Evolutionary conservation across 2,329 filamentous ascomycete genomes (phyloP), one percentile per base, ranked within the genome.

Genomic region (Drechslerella dactyloides): DNA sequence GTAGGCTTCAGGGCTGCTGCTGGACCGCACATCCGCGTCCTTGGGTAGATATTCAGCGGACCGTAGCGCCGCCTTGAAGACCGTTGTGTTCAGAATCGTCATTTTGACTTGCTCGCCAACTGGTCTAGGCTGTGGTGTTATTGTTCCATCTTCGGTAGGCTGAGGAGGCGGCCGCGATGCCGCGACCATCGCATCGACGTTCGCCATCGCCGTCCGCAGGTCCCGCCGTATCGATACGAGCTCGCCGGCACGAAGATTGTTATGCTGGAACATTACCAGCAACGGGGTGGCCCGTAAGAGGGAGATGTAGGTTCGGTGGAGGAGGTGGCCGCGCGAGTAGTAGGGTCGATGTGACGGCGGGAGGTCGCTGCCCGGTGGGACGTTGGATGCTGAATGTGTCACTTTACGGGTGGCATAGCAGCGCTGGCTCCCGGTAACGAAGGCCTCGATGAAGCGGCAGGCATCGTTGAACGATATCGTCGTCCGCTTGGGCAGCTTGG

Each of bases 261-360:
- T 90, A 82, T 90, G 88, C 78, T 90, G 88, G 83, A 97, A 96
- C 77, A 97, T 84, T 69, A 97, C 85, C 75, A 96, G 88, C 73
- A 97, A 81, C 44, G 93, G 92, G 10, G 90, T 89, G 21, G 91
- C 91, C 69, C 90, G 90, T 68, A 97, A 86, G 73, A 96, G 83
- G 52, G 93, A 94, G 57, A 93, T 91, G 81, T 97, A 97, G 76
- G 90, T 87, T 66, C 93, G 87, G 75, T 89, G 86, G 19, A 97
- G 84, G 81, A 99, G 94, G 15, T 92, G 89, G 82, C 97, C 96
- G 79, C 93, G 89, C 77, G 89, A 89, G 78, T 96, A 90, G 52
- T 93, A 86, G 19, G 88, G 89, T 78, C 93, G 90, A 79, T 96
- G 89, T 61, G 90, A 96, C 2, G 91, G 91, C 1, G 93, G 93